Percentiles rank a stretch among this genome's conserved stretches.
These are phyloP conservation scores for Mycena latifolia DNA, from an alignment of 768 basidiomycete species.

Conservation along the genomic window DNA sequence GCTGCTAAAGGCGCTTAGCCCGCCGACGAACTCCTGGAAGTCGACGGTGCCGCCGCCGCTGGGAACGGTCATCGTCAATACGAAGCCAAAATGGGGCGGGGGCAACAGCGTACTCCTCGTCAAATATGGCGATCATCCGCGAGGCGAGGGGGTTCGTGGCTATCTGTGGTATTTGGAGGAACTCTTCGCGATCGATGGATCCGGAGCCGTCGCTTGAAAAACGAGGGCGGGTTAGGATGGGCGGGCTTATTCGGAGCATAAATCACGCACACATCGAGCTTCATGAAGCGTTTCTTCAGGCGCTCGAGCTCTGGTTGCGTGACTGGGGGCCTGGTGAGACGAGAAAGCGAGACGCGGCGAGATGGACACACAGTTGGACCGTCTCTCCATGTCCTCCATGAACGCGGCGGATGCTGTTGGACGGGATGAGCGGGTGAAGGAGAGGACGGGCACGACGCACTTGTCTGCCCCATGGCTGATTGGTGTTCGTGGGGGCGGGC, in stretches of 20 bases:
- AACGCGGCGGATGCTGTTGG: slow-evolving; percentile 82
- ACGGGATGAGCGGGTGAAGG: slow-evolving; percentile 8
- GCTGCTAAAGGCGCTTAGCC: slow-evolving; percentile 97
- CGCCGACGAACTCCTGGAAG: slow-evolving; percentile 99
- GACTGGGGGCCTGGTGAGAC: slow-evolving; percentile 65
- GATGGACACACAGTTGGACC: slow-evolving; percentile 91
- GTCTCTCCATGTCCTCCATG: slow-evolving; percentile 97
- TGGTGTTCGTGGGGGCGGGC: not conserved
- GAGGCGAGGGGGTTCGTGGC: slow-evolving; percentile 97
- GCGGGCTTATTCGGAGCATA: slow-evolving; percentile 2
- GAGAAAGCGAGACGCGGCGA: not conserved
- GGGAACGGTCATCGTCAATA: slow-evolving; percentile 10
- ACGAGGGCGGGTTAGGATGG: slow-evolving; percentile 5
- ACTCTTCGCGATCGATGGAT: slow-evolving; percentile 98
- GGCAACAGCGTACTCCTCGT: slow-evolving; percentile 87
- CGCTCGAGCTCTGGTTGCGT: slow-evolving; percentile 94
- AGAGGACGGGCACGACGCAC: slow-evolving; percentile 57
- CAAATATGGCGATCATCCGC: slow-evolving; percentile 99
- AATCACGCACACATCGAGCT: slow-evolving; percentile 85
- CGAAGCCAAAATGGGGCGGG: slow-evolving; percentile 5
- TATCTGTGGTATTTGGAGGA: slow-evolving; percentile 98
- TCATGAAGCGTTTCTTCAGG: slow-evolving; percentile 99
- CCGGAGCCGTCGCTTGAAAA: slow-evolving; percentile 89
- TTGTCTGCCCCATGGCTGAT: slow-evolving; percentile 83
- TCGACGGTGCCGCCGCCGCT: slow-evolving; percentile 99